Percentiles rank a stretch among this genome's conserved stretches.
These are phyloP conservation scores for Neofusicoccum ribis DNA, from an alignment of 2,329 filamentous ascomycete genomes.

Conservation along the genomic window DNA sequence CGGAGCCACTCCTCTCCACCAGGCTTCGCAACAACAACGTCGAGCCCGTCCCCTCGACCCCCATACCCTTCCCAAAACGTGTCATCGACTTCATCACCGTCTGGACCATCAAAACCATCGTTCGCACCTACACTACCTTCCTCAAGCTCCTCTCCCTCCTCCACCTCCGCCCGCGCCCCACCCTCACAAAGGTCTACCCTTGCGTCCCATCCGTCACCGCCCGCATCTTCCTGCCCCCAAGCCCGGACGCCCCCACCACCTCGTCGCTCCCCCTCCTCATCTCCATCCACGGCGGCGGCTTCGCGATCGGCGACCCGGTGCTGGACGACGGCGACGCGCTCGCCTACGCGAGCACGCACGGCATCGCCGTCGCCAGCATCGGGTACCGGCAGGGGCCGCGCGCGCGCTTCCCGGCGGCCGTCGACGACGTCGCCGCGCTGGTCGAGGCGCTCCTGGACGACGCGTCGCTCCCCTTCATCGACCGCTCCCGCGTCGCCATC, in stretches of 20 bases:
- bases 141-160: slow-evolving; percentile 1
- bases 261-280: slow-evolving; percentile 44
- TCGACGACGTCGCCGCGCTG: slow-evolving; percentile 50
- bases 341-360: slow-evolving; percentile 42
- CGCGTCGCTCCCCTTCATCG: slow-evolving; percentile 43
- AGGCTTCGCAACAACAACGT: not conserved
- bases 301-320: slow-evolving; percentile 45
- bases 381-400: slow-evolving; percentile 53
- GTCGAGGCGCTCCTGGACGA: slow-evolving; percentile 47
- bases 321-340: slow-evolving; percentile 52
- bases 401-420: slow-evolving; percentile 46
- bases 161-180: slow-evolving; percentile 12
- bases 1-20: not conserved
- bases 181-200: slow-evolving; percentile 8
- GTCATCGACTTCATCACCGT: not conserved
- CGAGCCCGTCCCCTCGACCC: not conserved
- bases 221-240: slow-evolving; percentile 17
- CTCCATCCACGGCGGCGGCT: slow-evolving; percentile 56
- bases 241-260: not conserved
- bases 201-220: not conserved
- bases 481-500: slow-evolving; percentile 44
- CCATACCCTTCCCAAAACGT: not conserved
- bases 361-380: slow-evolving; percentile 49
- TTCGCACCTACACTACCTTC: not conserved
- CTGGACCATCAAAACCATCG: slow-evolving; percentile 5